Evolutionary conservation across 495 filamentous ascomycete genomes (phyloP), one percentile per base, ranked within the genome.

Genomic region (Apiosordaria backusii): DNA sequence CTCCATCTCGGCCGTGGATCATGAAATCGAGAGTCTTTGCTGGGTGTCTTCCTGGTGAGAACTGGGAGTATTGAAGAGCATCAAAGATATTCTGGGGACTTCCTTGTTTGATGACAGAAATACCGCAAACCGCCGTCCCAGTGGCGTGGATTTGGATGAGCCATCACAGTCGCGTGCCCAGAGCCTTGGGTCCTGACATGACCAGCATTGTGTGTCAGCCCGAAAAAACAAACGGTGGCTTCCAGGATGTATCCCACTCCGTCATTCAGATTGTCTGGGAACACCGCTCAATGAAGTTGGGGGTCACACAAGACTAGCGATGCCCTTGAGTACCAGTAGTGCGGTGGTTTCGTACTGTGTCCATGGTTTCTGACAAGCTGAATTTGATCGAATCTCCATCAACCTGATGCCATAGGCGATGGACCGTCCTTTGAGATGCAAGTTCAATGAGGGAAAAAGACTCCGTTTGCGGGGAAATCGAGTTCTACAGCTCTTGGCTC

Each of bases 281-380:
- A 45, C 24, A 1, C 24, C n/a, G 24, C 4, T 24, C 13, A 18
- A 5, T 2, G 13, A 60, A 23, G 57, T 66, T 66, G 59, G 64
- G 64, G 64, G 64, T 62, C 57, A 62, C 64, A 62, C 59, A 24
- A 50, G 50, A 27, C 45, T 61, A 29, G 59, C 15, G 60, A 4
- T 45, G 55, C 57, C 53, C 53, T 55, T 54, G 16, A 1, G 5
- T n/a, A n/a, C n/a, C n/a, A n/a, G n/a, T n/a, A n/a, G n/a, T n/a
- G n/a, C n/a, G n/a, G n/a, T n/a, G n/a, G n/a, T n/a, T n/a, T n/a
- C n/a, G n/a, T n/a, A n/a, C n/a, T n/a, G n/a, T 22, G 52, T 22
- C 21, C 21, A 45, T 45, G 35, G 35, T 13, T 18, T 15, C 16
- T 45, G 35, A 45, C 35, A 45, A 7, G 35, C 35, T 45, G 35